Percentiles rank a stretch among this genome's conserved stretches.
Conservation (phyloP, 2,329 filamentous ascomycete species). For the Aspergillus fructus region DNA sequence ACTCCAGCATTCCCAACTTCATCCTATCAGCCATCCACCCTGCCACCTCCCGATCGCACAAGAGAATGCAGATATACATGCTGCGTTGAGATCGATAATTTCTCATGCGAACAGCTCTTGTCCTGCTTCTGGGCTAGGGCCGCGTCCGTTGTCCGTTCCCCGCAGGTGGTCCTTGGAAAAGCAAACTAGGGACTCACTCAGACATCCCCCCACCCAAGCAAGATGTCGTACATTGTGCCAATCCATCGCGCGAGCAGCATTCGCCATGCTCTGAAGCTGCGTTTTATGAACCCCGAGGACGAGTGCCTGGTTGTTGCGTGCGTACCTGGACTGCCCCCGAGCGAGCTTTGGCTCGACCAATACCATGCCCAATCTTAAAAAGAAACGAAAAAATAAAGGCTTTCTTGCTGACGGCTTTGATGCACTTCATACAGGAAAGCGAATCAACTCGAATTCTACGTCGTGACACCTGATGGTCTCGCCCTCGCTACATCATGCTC, state of each 20-base stretch:
- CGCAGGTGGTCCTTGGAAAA: conserved; percentile 3
- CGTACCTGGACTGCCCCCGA: conserved; percentile 36
- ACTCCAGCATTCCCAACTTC: not conserved
- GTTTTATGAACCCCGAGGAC: conserved; percentile 70
- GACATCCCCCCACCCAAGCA: conserved; percentile 1
- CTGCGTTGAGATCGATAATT: not conserved
- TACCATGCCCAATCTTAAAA: not conserved
- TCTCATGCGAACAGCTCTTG: not conserved
- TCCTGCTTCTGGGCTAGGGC: conserved; percentile 1
- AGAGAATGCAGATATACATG: not conserved
- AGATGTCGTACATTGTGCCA: conserved; percentile 91
- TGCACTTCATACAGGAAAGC: conserved; percentile 60
- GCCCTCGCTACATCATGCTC: conserved; percentile 66
- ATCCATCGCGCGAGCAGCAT: conserved; percentile 92
- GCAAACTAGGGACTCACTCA: not conserved
- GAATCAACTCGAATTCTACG: conserved; percentile 84
- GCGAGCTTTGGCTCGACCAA: not conserved
- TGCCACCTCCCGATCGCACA: not conserved
- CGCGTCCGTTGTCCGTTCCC: conserved; percentile 5
- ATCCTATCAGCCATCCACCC: not conserved
- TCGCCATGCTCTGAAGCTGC: conserved; percentile 79
- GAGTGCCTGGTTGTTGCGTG: conserved; percentile 88
- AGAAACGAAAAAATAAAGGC: too few species aligned
- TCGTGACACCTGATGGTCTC: conserved; percentile 60
- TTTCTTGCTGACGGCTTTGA: conserved; percentile 9